These are phyloP conservation scores for Primulina huaijiensis DNA, from an alignment of 257 asterid genomes.

Conservation along the genomic window DNA sequence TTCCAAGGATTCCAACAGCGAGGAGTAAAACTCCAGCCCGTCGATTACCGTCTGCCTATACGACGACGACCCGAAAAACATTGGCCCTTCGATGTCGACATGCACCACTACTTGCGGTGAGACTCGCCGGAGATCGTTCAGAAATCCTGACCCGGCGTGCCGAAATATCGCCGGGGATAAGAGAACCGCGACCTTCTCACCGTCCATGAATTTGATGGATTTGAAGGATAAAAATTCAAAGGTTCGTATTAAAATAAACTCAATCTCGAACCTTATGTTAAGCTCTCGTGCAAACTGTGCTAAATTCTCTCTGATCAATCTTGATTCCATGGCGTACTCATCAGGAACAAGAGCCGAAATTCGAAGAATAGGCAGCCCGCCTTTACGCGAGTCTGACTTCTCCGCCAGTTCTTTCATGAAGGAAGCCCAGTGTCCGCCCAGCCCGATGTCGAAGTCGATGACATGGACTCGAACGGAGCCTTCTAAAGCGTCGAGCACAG, in stretches of 20 bases:
- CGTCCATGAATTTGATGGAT: constrained; percentile 68
- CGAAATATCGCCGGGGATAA: constrained; percentile 73
- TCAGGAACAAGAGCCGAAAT: constrained; percentile 77
- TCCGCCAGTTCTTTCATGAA: constrained; percentile 83
- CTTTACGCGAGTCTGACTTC: constrained; percentile 43
- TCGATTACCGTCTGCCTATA: constrained; percentile 74
- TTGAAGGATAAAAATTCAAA: constrained; percentile 69
- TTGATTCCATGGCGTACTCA: constrained; percentile 61
- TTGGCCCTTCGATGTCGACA: constrained; percentile 67
- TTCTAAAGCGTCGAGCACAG: constrained; percentile 75
- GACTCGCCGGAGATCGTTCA: constrained; percentile 65
- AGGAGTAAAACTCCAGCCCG: constrained; percentile 82
- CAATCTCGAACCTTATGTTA: constrained; percentile 63
- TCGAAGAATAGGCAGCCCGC: constrained; percentile 45
- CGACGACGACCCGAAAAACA: constrained; percentile 54
- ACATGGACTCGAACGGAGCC: constrained; percentile 59
- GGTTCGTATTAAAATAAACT: constrained; percentile 48
- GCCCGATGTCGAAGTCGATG: constrained; percentile 68
- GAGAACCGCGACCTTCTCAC: constrained; percentile 64
- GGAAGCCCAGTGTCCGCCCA: constrained; percentile 82
- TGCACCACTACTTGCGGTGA: constrained; percentile 86
- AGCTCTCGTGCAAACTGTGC: constrained; percentile 71
- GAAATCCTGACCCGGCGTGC: constrained; percentile 62
- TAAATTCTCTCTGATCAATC: constrained; percentile 59
- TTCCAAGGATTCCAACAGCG: constrained; percentile 73